Percentiles rank a stretch among this genome's conserved stretches.
Conservation (phyloP, 2,329 filamentous ascomycete species). For the Fusarium abutilonis region DNA sequence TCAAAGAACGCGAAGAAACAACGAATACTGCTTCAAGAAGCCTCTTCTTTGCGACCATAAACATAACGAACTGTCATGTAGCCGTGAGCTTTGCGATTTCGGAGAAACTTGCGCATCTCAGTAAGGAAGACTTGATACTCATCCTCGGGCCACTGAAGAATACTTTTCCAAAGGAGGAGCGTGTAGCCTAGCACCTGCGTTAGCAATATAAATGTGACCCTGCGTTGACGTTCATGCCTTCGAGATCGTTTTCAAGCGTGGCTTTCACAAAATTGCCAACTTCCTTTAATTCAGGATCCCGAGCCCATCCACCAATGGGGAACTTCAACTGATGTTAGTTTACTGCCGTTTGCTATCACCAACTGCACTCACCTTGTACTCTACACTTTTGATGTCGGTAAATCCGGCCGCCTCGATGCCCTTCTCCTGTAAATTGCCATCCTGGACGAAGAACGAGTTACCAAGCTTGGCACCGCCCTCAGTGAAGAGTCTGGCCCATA, state of each 20-base stretch:
- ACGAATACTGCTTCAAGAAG: background rate
- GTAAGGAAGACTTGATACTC: slow-evolving; percentile 37
- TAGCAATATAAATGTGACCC: background rate
- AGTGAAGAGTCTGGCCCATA: slow-evolving; percentile 25
- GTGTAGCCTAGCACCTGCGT: slow-evolving; percentile 25
- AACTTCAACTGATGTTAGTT: slow-evolving; percentile 14
- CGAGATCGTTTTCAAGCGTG: slow-evolving; percentile 40
- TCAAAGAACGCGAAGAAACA: too few species aligned
- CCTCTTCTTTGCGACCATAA: slow-evolving; percentile 31
- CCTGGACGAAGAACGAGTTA: slow-evolving; percentile 30
- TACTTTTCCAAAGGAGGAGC: slow-evolving; percentile 32
- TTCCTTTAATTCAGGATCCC: slow-evolving; percentile 19
- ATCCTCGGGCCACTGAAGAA: slow-evolving; percentile 36
- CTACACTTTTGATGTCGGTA: slow-evolving; percentile 26
- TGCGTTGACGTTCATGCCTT: background rate
- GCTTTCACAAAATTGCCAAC: slow-evolving; percentile 37
- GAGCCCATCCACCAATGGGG: slow-evolving; percentile 38
- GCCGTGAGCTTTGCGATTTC: slow-evolving; percentile 27
- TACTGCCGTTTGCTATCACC: background rate
- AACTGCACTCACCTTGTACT: slow-evolving; percentile 28
- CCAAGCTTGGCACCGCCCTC: slow-evolving; percentile 32
- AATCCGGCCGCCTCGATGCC: slow-evolving; percentile 36
- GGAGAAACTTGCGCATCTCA: slow-evolving; percentile 31
- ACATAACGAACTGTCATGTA: slow-evolving; percentile 39
- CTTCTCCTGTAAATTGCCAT: slow-evolving; percentile 21